Base-by-base conservation (phyloP, 495 filamentous ascomycete genomes). In the Podospora pseudopauciseta region DNA sequence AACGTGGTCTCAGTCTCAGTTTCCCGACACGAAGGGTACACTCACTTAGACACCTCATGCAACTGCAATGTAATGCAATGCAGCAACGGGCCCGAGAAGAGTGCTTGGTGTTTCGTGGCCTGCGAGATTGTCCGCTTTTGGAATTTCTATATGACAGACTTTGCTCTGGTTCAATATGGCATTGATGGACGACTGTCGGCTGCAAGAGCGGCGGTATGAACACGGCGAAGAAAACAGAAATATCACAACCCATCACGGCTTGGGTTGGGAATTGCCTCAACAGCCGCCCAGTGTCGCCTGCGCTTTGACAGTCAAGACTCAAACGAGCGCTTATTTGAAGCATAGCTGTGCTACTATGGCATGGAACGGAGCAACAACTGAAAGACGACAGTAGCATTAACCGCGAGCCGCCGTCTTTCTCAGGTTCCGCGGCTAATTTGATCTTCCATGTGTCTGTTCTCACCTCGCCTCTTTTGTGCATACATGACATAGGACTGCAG, bases 391-490 rank as follows among this genome's bases (percentile, higher is more conserved):
- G 39, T 49, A 49, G 39, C 13, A 49, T 49, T 49, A 49, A 49
- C 39, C 39, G 39, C 39, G 39, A 32, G 59, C 59, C 27, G 23
- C 59, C 59, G 23, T 28, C 59, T 28, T n/a, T 61, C n/a, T 20
- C 15, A 23, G 30, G 59, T 32, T 32, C 15, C 59, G 39, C 39
- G 39, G 39, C 39, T 49, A 49, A 49, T 49, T 49, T 18, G 39
- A 5, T 49, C 39, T 49, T 49, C 39, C 39, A 49, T 9, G 39
- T 49, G 39, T 49, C 39, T 13, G 39, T 49, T 49, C 57, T 60
- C 27, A n/a, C 64, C 67, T 53, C 64, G 60, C 13, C 58, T 64
- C 68, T 58, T 28, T 59, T 66, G 18, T 60, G 34, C 30, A 59
- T 53, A 64, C 59, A 6, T 59, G 49, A 60, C 7, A 62, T 30